A percentile compares a stretch with the other conserved stretches of the same genome.
phyloP scores from a whole-genome alignment of 1,284 basidiomycete genomes.

The Ceratobasidium sp. region DNA sequence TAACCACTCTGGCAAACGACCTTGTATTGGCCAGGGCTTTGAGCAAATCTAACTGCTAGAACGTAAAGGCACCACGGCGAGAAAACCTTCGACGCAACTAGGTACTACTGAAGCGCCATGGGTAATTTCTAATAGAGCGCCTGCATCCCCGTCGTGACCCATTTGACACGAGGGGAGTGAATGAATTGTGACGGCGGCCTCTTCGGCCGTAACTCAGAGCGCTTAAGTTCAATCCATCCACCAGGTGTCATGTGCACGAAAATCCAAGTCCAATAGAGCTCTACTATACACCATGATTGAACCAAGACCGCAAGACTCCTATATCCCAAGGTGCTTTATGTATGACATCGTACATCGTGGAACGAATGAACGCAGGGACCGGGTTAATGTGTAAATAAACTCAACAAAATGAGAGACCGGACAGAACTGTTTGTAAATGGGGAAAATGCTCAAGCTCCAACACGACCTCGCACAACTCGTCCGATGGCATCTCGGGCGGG shows the following conservation, averaged over 20 bases:
- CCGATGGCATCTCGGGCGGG: conserved; percentile 23
- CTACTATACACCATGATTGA: conserved; percentile 1
- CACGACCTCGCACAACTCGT: conserved; percentile 15
- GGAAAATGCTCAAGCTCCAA: neutral
- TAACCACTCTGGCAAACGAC: conserved; percentile 40
- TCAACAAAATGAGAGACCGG: neutral
- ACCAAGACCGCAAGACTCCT: neutral
- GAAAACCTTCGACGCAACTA: too few species aligned
- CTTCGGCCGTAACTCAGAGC: too few species aligned
- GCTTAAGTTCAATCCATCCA: too few species aligned
- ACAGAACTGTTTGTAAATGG: neutral
- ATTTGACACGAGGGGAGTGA: too few species aligned
- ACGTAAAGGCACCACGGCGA: too few species aligned
- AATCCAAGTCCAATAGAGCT: neutral
- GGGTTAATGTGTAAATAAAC: neutral
- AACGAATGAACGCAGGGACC: neutral
- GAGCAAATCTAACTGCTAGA: too few species aligned
- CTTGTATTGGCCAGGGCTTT: neutral
- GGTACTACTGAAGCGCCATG: too few species aligned
- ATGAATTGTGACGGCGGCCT: too few species aligned
- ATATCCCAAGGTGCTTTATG: neutral
- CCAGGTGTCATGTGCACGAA: too few species aligned
- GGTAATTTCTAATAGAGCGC: too few species aligned
- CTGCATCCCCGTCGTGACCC: too few species aligned
- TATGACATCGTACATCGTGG: neutral